phyloP scores from a whole-genome alignment of 2,329 filamentous ascomycete species.

The Apiospora marii region DNA sequence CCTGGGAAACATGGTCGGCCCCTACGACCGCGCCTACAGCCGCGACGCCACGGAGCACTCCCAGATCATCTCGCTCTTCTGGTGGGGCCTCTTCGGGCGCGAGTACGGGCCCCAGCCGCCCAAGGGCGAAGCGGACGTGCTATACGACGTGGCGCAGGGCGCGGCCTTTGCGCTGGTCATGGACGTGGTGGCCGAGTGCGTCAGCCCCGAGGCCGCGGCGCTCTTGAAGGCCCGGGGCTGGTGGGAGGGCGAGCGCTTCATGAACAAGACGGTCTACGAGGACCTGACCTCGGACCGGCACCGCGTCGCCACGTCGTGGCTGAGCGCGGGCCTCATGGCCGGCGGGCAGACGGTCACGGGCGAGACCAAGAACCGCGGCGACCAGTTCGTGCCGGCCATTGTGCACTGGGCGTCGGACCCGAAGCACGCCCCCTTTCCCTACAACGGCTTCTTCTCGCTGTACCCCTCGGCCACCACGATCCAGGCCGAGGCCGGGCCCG shows the following conservation, averaged over 20 bases:
- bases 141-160: slow-evolving; percentile 51
- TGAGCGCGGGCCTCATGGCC: slow-evolving; percentile 52
- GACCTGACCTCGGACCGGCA: slow-evolving; percentile 40
- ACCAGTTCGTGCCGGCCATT: slow-evolving; percentile 54
- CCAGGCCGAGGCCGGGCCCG: slow-evolving; percentile 46
- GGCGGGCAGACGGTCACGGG: slow-evolving; percentile 45
- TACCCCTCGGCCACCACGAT: slow-evolving; percentile 53
- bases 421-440: slow-evolving; percentile 47
- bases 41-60: slow-evolving; percentile 50
- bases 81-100: slow-evolving; percentile 52
- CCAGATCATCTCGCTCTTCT: slow-evolving; percentile 50
- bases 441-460: slow-evolving; percentile 49
- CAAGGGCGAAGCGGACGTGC: slow-evolving; percentile 48
- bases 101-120: slow-evolving; percentile 47
- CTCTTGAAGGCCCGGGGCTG: slow-evolving; percentile 41
- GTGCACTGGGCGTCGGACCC: slow-evolving; percentile 55
- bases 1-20: slow-evolving; percentile 45
- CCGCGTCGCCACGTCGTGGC: slow-evolving; percentile 49
- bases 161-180: slow-evolving; percentile 49
- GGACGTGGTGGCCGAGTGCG: slow-evolving; percentile 40
- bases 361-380: slow-evolving; percentile 47
- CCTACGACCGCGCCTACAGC: slow-evolving; percentile 48
- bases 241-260: slow-evolving; percentile 45
- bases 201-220: slow-evolving; percentile 39
- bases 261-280: slow-evolving; percentile 47